Conservation (phyloP, 1,284 basidiomycete genomes). For the Trichosporon sp. region DNA sequence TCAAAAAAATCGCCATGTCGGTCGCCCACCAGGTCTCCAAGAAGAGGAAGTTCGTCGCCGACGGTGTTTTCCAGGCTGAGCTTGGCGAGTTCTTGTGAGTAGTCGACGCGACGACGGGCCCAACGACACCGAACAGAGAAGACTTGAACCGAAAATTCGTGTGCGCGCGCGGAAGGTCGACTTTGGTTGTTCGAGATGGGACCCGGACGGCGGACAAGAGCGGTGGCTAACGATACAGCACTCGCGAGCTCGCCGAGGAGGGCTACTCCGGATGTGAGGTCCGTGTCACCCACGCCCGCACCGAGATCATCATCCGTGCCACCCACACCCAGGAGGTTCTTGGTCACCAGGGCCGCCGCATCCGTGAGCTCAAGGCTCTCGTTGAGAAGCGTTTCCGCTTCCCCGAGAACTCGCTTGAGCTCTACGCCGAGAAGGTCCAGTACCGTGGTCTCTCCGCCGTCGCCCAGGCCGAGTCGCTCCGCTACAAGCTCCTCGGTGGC, state of each 20-base stretch:
- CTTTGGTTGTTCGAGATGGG: background rate
- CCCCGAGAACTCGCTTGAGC: slow-evolving; percentile 96
- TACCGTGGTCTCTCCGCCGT: slow-evolving; percentile 98
- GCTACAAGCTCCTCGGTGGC: slow-evolving; percentile 99
- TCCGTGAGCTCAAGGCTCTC: slow-evolving; percentile 96
- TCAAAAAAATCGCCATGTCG: slow-evolving; percentile 36
- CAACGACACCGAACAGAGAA: background rate
- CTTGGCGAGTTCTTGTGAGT: slow-evolving; percentile 87
- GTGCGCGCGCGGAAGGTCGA: background rate
- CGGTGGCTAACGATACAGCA: slow-evolving; percentile 52
- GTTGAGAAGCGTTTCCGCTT: slow-evolving; percentile 99
- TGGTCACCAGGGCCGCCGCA: slow-evolving; percentile 98
- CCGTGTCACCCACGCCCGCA: slow-evolving; percentile 97
- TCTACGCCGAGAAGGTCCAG: slow-evolving; percentile 99
- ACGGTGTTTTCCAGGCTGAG: slow-evolving; percentile 97
- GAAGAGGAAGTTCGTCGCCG: slow-evolving; percentile 95
- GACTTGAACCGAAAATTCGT: background rate
- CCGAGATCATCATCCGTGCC: slow-evolving; percentile 99
- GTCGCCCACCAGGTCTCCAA: slow-evolving; percentile 77
- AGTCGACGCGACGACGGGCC: background rate
- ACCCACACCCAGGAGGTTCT: slow-evolving; percentile 99
- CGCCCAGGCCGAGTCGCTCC: slow-evolving; percentile 96
- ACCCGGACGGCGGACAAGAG: background rate
- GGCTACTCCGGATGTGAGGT: slow-evolving; percentile 99
- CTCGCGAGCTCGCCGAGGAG: slow-evolving; percentile 97